Evolutionary conservation across 495 filamentous ascomycete genomes (phyloP).

Genomic region (Daldinia caldariorum): DNA sequence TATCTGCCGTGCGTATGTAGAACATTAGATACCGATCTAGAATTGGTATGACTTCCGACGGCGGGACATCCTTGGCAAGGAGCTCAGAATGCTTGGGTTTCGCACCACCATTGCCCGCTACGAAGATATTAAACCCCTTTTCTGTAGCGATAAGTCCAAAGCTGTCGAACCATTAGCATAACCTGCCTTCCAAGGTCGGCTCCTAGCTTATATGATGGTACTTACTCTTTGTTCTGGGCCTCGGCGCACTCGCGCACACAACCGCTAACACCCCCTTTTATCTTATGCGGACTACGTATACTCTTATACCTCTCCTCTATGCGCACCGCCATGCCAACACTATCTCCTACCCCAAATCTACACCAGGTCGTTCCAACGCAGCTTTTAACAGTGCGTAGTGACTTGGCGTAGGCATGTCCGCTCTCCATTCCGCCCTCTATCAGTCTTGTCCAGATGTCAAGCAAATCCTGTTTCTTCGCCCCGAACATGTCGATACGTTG

Average conservation of each 20-base stretch:
- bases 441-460: conserved; percentile 87
- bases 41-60: conserved; percentile 85
- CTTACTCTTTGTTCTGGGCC: conserved; percentile 93
- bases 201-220: conserved; percentile 12
- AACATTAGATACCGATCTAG: conserved; percentile 94
- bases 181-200: background rate
- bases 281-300: conserved; percentile 88
- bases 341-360: conserved; percentile 90
- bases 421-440: conserved; percentile 94
- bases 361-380: conserved; percentile 98
- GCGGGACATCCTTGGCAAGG: conserved; percentile 89
- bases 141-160: conserved; percentile 96
- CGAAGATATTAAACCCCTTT: conserved; percentile 95
- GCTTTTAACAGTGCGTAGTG: conserved; percentile 89
- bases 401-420: conserved; percentile 95
- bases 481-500: conserved; percentile 98
- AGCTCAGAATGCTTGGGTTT: conserved; percentile 86
- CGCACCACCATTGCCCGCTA: conserved; percentile 91
- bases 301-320: conserved; percentile 96
- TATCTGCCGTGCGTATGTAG: conserved; percentile 96
- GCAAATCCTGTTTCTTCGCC: conserved; percentile 89
- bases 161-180: conserved; percentile 52
- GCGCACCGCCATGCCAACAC: conserved; percentile 94
- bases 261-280: conserved; percentile 92
- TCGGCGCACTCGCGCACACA: conserved; percentile 96